Evolutionary conservation across 1,284 basidiomycete genomes (phyloP).

Genomic region (Agaricales sp.): DNA sequence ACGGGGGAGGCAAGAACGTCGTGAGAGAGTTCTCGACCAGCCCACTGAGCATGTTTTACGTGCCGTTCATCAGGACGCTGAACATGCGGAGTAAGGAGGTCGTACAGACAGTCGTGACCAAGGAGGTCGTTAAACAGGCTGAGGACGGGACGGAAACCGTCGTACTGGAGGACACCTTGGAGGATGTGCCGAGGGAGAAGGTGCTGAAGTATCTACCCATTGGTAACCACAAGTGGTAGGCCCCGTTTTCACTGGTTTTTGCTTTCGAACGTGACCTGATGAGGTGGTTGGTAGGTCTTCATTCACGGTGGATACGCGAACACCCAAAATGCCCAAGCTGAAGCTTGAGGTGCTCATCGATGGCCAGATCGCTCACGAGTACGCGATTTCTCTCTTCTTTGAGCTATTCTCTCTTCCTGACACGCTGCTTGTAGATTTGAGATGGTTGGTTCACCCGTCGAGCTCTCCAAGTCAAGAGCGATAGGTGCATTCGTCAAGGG

Average conservation of each 20-base stretch:
- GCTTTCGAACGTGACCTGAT: not conserved
- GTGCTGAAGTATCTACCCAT: constrained; percentile 54
- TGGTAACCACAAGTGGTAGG: constrained; percentile 57
- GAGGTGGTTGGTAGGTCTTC: constrained; percentile 37
- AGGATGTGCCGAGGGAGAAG: constrained; percentile 44
- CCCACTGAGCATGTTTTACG: constrained; percentile 67
- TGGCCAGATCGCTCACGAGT: constrained; percentile 53
- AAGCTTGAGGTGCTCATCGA: constrained; percentile 54
- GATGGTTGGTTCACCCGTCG: constrained; percentile 38
- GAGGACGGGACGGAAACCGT: constrained; percentile 14
- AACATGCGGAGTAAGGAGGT: constrained; percentile 29
- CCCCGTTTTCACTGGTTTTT: constrained; percentile 9
- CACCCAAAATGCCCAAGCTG: constrained; percentile 42
- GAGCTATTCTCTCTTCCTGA: not conserved
- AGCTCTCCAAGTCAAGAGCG: constrained; percentile 31
- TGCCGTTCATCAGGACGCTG: constrained; percentile 49
- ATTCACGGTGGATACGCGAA: constrained; percentile 65
- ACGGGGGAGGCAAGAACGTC: constrained; percentile 18
- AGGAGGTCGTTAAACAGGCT: not conserved
- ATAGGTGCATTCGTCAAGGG: constrained; percentile 37
- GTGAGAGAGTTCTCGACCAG: constrained; percentile 51
- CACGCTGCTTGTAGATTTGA: constrained; percentile 26
- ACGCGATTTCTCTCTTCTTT: constrained; percentile 13
- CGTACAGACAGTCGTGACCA: constrained; percentile 22
- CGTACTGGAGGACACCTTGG: constrained; percentile 15